These are phyloP conservation scores for Komagataella pastoris DNA, from an alignment of 805 yeast species.

Conservation along the genomic window DNA sequence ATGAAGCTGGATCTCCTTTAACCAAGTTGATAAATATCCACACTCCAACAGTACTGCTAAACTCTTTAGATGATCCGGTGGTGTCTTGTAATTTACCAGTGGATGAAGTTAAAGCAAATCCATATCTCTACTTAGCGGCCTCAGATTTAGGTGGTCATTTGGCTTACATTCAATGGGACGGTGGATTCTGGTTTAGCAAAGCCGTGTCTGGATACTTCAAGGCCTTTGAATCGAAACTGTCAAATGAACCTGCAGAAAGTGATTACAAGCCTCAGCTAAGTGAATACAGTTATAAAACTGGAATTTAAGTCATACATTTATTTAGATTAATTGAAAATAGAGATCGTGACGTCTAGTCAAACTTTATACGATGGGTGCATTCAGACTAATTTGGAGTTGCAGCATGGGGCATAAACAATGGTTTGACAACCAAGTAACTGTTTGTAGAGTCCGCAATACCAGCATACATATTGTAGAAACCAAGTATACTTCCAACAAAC, in stretches of 20 bases:
- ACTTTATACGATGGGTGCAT: background rate
- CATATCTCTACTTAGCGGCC: constrained; percentile 40
- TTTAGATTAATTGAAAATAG: background rate
- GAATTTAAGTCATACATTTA: background rate
- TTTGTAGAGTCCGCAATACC: constrained; percentile 37
- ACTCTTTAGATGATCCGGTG: constrained; percentile 58
- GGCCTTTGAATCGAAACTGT: constrained; percentile 15
- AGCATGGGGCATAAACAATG: constrained; percentile 35
- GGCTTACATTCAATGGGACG: constrained; percentile 30
- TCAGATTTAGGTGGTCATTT: constrained; percentile 66
- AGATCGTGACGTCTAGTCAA: background rate
- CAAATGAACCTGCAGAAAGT: background rate
- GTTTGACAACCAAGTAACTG: constrained; percentile 39
- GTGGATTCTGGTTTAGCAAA: constrained; percentile 33
- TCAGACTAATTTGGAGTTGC: constrained; percentile 3
- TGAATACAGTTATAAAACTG: background rate
- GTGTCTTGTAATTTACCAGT: constrained; percentile 39
- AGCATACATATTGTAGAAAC: constrained; percentile 33
- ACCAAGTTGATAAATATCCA: constrained; percentile 39
- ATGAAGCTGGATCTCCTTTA: constrained; percentile 51
- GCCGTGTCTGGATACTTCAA: constrained; percentile 26
- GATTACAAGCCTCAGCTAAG: background rate
- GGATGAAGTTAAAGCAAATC: constrained; percentile 36
- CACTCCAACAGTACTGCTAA: constrained; percentile 50
- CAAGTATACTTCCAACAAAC: constrained; percentile 25